Base-by-base conservation (phyloP, 352 stramenopile species). In the Globisporangium viniferum region DNA sequence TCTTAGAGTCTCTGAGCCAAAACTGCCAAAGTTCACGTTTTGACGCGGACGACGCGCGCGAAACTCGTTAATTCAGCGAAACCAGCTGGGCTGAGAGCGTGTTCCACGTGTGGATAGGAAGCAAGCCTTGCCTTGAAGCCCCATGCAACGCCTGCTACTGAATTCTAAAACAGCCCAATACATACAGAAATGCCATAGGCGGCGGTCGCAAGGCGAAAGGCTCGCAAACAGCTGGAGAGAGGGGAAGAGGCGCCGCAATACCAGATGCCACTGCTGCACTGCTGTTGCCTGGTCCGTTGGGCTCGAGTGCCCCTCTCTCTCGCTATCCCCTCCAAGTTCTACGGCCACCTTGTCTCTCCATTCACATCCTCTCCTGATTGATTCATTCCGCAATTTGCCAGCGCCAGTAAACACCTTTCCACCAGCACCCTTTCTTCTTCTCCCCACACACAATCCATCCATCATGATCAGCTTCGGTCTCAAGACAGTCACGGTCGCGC, bases 371-470 rank as follows among this genome's bases (percentile, higher is more conserved):
- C 53, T 49, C 41, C 41, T 49, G 15, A 49, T 49, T 60, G 29
- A 48, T 48, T 60, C 62, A 67, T 60, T 68, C 39, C 36, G 8
- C 36, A 68, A 62, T 68, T 51, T 62, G 54, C 63, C 53, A 5
- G 9, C n/a, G 39, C 24, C 56, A 46, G 27, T 39, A 46, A 59
- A 67, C 48, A 48, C 8, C 44, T 4, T 5, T 1, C 29, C 29
- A 53, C 24, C 24, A 24, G 24, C 24, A 24, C 2, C 22, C 55
- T 14, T 31, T 10, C 59, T 51, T 14, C 22, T 49, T 49, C 9
- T 49, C 15, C 7, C 0, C 24, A 41, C 31, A 5, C 20, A 10
- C 54, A 18, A 15, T 10, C 48, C 27, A 33, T 33, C 5, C 35
- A 69, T 3, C 44, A 66, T 66, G 58, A 39, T 53, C 33, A 54